Percentiles rank a stretch among this genome's conserved stretches.
phyloP scores from a whole-genome alignment of 2,329 filamentous ascomycete species.

The Helotiales sp. region DNA sequence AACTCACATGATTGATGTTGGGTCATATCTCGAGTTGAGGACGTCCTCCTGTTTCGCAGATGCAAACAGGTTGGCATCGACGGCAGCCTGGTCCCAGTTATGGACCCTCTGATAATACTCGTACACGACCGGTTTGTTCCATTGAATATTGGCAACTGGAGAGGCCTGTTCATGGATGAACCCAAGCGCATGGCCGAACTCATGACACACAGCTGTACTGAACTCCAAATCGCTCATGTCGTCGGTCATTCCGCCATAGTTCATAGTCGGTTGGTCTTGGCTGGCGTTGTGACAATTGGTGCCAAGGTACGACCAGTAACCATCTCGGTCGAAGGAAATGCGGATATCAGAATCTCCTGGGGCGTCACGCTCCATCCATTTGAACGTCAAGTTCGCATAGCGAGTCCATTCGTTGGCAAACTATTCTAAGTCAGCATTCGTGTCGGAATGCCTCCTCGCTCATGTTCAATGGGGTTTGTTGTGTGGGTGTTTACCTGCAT shows the following conservation, averaged over 20 bases:
- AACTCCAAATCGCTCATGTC: slow-evolving; percentile 28
- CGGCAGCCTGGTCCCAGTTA: neutral
- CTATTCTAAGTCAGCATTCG: neutral
- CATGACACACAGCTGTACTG: slow-evolving; percentile 34
- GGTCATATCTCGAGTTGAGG: neutral
- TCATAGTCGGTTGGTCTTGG: slow-evolving; percentile 36
- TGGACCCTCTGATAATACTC: neutral
- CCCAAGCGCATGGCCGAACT: slow-evolving; percentile 43
- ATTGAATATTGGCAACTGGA: slow-evolving; percentile 34
- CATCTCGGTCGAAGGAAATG: slow-evolving; percentile 11
- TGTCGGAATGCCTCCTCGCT: no score
- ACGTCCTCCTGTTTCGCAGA: neutral
- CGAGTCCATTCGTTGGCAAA: slow-evolving; percentile 16
- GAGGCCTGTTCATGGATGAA: slow-evolving; percentile 41
- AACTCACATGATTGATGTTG: neutral
- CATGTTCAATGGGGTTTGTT: no score
- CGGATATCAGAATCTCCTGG: slow-evolving; percentile 17
- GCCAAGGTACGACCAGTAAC: slow-evolving; percentile 17
- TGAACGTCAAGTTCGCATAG: slow-evolving; percentile 19
- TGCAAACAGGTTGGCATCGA: neutral
- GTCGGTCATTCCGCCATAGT: slow-evolving; percentile 36
- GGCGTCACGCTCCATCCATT: slow-evolving; percentile 18
- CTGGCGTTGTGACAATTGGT: neutral
- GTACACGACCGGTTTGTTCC: slow-evolving; percentile 36
- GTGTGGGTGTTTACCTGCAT: neutral